Evolutionary conservation across 75 land plant genomes (phyloP), one percentile per base, ranked within the genome.

Genomic region (Pinus taeda): DNA sequence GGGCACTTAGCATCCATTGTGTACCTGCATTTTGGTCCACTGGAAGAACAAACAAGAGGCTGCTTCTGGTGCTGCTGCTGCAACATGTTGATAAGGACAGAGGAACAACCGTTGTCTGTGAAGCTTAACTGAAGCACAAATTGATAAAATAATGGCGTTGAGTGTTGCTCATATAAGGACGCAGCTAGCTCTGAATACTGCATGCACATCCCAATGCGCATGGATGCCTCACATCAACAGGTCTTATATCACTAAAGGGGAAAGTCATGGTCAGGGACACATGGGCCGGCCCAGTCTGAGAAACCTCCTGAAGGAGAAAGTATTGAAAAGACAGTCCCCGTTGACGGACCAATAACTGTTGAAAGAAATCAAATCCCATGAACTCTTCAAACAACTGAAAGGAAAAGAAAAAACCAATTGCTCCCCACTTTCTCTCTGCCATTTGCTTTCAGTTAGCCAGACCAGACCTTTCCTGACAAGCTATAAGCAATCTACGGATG

Each of bases 241-340:
- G 22, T 21, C 53, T 42, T 42, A 20, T n/a, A 69, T 69, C 42
- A 45, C 64, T 22, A 12, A 62, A 62, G 14, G 12, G 26, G 11
- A n/a, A 69, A 36, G 42, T 69, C 71, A 39, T 69, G 53, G 71
- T 69, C 49, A 69, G 22, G 21, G 9, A 69, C 71, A 69, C 71
- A 69, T 69, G 53, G 49, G 18, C 60, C n/a, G 3, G 60, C 60
- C 17, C n/a, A 15, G 17, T 15, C 60, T 20, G 60, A 17, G 20
- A 39, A 30, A 45, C 22, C 37, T 39, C 42, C 71, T 42, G 42
- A 20, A 20, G 42, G 53, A 39, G 71, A 36, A 69, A 69, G 49
- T 42, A 69, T 69, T 42, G 71, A 67, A 37, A 67, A 39, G 71
- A 67, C 71, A 17, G 37, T 17, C 39, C 39, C 21, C 20, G 42